Conservation (phyloP, 164 flowering plant species). For the Sedum album region DNA sequence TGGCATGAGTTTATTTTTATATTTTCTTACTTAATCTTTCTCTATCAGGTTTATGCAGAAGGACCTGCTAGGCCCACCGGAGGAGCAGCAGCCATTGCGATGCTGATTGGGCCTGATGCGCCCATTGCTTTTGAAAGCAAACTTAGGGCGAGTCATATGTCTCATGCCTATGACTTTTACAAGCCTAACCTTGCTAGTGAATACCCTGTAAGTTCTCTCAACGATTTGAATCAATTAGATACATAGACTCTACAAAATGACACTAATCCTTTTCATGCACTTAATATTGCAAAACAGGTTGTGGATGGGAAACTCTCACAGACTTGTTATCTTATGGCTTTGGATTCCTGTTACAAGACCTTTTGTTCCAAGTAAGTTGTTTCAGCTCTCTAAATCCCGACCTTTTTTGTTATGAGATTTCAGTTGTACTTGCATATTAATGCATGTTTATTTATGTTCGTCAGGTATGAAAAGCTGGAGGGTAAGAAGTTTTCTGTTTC, state of each 20-base stretch:
- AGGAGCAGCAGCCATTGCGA: too few relatives aligned
- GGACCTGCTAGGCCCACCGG: too few relatives aligned
- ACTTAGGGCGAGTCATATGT: too few relatives aligned
- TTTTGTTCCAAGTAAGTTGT: constrained; percentile 58
- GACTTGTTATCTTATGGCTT: constrained; percentile 92
- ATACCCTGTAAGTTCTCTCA: too few relatives aligned
- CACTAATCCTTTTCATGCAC: too few relatives aligned
- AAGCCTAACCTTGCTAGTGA: too few relatives aligned
- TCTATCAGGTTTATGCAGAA: neutral
- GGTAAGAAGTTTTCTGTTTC: constrained; percentile 70
- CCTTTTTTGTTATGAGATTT: neutral
- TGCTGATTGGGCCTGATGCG: too few relatives aligned
- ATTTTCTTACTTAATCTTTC: neutral
- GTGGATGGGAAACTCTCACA: constrained; percentile 80
- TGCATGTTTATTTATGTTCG: neutral
- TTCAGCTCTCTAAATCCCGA: neutral
- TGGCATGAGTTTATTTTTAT: neutral
- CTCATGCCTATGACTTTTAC: too few relatives aligned
- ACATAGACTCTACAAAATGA: too few relatives aligned
- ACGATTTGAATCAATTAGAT: too few relatives aligned
- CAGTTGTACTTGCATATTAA: neutral
- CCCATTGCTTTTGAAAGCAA: too few relatives aligned
- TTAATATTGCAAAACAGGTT: constrained; percentile 14
- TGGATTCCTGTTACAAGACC: constrained; percentile 81
- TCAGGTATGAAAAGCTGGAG: constrained; percentile 79